Evolutionary conservation across 768 basidiomycete genomes (phyloP), one percentile per base, ranked within the genome.

Genomic region (Candolleomyces aberdarensis): DNA sequence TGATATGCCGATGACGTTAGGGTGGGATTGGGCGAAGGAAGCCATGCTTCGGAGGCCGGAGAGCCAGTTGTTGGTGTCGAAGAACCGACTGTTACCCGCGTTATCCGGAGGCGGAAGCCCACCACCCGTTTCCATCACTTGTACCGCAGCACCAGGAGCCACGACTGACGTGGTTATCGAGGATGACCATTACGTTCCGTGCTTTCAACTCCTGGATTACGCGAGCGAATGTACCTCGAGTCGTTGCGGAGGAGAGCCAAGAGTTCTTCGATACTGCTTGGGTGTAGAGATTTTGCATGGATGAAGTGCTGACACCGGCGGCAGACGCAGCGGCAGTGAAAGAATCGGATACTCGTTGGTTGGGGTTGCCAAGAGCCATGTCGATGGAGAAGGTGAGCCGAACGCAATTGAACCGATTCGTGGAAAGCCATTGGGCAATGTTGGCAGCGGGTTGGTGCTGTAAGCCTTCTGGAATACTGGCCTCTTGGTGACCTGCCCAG

Each of bases 401-500:
- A 26, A 66, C 65, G 58, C 65, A 68, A 60, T 63, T 68, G 65
- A 68, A 68, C 17, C 61, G 60, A 58, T 66, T 66, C 31, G 56
- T n/a, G 58, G 63, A 46, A 53, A 66, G 56, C 63, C 64, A 66
- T 32, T 64, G 48, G n/a, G 63, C 62, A 62, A 68, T 68, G 32
- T 48, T 61, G n/a, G 57, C 62, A 20, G 59, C 40, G 41, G 65
- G 56, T 36, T 68, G 65, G 55, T 63, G 58, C 22, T 66, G 63
- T 3, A 66, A 41, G 53, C 67, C 65, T 54, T 66, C 65, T n/a
- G 65, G 65, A 57, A 66, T 63, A 46, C 63, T 62, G 53, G 58
- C 57, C 48, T 68, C 67, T 41, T 59, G 43, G 54, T 64, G 63
- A 5, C 65, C 67, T 29, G 65, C 65, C 65, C 65, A 66, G 52